A percentile compares a stretch with the other conserved stretches of the same genome.
Conservation (phyloP, 306 rosid genomes). For the barrel medic (Medicago truncatula) region DNA sequence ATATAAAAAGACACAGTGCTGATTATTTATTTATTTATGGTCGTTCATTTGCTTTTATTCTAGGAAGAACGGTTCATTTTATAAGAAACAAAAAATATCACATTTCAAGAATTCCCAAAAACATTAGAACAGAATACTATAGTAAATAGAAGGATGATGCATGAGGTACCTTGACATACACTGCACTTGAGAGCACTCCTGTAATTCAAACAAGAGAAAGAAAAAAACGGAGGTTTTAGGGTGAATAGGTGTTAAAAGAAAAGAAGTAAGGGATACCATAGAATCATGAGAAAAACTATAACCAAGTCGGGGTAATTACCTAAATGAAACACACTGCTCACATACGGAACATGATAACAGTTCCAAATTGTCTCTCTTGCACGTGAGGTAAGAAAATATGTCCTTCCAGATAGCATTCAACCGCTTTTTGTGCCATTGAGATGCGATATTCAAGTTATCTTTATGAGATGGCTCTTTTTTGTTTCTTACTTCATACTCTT, state of each 20-base stretch:
- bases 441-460: constrained; percentile 49
- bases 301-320: constrained; percentile 54
- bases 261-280: not conserved
- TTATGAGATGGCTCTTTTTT: constrained; percentile 45
- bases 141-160: constrained; percentile 10
- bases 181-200: constrained; percentile 80
- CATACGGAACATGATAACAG: constrained; percentile 72
- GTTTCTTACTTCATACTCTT: constrained; percentile 65
- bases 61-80: constrained; percentile 1
- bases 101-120: constrained; percentile 12
- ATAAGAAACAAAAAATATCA: constrained; percentile 17
- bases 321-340: constrained; percentile 57
- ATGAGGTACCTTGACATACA: constrained; percentile 75
- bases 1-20: constrained; percentile 2
- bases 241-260: constrained; percentile 19
- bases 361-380: constrained; percentile 81
- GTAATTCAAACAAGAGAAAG: constrained; percentile 40
- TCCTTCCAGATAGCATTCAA: constrained; percentile 61
- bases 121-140: constrained; percentile 9
- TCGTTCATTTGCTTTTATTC: constrained; percentile 6
- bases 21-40: not conserved
- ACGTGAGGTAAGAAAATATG: constrained; percentile 73
- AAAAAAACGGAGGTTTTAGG: constrained; percentile 25
- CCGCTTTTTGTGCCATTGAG: constrained; percentile 52
- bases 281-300: not conserved